These are phyloP conservation scores for Trametes meyenii DNA, from an alignment of 768 basidiomycete genomes.

Conservation along the genomic window DNA sequence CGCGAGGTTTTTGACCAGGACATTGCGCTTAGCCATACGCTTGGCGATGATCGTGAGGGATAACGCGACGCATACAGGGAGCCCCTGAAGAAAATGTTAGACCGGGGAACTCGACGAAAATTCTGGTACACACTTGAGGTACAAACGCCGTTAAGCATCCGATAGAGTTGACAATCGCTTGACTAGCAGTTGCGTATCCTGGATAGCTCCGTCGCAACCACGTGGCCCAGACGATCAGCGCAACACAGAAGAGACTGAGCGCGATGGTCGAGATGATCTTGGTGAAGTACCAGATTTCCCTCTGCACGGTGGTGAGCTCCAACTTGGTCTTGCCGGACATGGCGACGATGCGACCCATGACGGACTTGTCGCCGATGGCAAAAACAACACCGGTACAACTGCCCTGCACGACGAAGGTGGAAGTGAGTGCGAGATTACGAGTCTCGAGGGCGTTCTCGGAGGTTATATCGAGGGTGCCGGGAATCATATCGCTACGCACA, in stretches of 20 bases:
- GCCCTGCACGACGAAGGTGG: constrained; percentile 54
- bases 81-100: constrained; percentile 17
- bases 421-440: constrained; percentile 62
- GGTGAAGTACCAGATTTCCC: constrained; percentile 54
- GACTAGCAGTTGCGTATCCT: constrained; percentile 50
- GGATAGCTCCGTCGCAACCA: constrained; percentile 47
- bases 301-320: constrained; percentile 50
- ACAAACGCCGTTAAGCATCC: constrained; percentile 54
- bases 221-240: constrained; percentile 37
- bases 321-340: constrained; percentile 51
- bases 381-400: constrained; percentile 52
- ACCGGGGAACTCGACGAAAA: constrained; percentile 20
- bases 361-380: constrained; percentile 51
- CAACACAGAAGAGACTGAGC: constrained; percentile 42
- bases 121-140: constrained; percentile 51
- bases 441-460: constrained; percentile 41
- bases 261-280: constrained; percentile 51
- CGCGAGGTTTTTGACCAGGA: constrained; percentile 57
- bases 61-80: constrained; percentile 55
- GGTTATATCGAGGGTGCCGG: constrained; percentile 45
- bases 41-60: constrained; percentile 47
- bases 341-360: constrained; percentile 53
- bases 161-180: constrained; percentile 58
- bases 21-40: constrained; percentile 53
- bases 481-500: constrained; percentile 46